These are phyloP conservation scores for Polytolypa hystricis DNA, from an alignment of 2,329 filamentous ascomycete species.

Conservation along the genomic window DNA sequence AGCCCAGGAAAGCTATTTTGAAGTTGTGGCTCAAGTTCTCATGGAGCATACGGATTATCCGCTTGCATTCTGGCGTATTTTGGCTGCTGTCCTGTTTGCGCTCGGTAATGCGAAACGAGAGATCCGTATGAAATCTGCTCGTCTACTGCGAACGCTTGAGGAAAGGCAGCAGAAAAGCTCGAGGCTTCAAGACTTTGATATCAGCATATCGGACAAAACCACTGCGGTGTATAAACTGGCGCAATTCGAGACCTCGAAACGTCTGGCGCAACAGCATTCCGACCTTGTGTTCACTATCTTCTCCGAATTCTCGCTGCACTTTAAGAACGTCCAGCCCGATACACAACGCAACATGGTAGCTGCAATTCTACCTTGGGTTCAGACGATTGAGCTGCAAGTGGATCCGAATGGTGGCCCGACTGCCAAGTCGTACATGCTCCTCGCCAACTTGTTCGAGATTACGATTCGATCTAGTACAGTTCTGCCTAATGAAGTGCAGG, in stretches of 20 bases:
- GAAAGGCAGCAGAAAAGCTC: slow-evolving; percentile 74
- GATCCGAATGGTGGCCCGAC: slow-evolving; percentile 88
- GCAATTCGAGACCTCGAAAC: slow-evolving; percentile 90
- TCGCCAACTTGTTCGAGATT: slow-evolving; percentile 91
- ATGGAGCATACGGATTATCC: slow-evolving; percentile 73
- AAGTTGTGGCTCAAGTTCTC: slow-evolving; percentile 79
- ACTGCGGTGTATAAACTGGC: slow-evolving; percentile 96
- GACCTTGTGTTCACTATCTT: slow-evolving; percentile 89
- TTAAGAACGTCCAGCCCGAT: slow-evolving; percentile 71
- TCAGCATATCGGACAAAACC: slow-evolving; percentile 96
- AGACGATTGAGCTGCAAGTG: slow-evolving; percentile 81
- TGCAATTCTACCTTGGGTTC: slow-evolving; percentile 91
- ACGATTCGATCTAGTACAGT: slow-evolving; percentile 83
- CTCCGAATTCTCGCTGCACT: slow-evolving; percentile 88
- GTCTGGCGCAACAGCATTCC: slow-evolving; percentile 75
- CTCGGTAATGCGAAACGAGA: slow-evolving; percentile 84
- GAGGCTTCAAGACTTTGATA: slow-evolving; percentile 93
- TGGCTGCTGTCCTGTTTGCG: slow-evolving; percentile 81
- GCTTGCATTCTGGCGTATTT: slow-evolving; percentile 78
- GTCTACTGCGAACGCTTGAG: slow-evolving; percentile 69
- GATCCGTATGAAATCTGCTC: slow-evolving; percentile 77
- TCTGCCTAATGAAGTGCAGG: slow-evolving; percentile 92
- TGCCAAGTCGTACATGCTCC: slow-evolving; percentile 81
- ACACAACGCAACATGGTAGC: slow-evolving; percentile 90
- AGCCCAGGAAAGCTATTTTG: slow-evolving; percentile 88